Base-by-base conservation (phyloP, 108 stramenopile species). In the Cyclostephanos invisitatus region DNA sequence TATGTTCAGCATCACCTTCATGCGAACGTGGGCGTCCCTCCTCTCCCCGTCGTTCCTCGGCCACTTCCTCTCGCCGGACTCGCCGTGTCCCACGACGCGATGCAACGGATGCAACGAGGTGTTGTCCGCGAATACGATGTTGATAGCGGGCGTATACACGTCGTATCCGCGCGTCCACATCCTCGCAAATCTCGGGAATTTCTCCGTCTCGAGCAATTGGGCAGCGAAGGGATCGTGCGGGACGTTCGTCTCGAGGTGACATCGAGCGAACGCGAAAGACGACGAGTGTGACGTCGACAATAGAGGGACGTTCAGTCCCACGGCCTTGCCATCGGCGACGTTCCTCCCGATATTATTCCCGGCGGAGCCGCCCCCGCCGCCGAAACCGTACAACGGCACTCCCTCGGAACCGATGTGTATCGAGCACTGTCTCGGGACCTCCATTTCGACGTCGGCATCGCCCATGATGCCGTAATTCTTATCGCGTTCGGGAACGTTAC, bases 141-240 rank as follows among this genome's bases (percentile, higher is more conserved):
- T 91, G 56, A 74, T 64, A 7, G 89, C 77, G 7, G 92, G 91
- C 18, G 92, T 96, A 62, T 96, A 96, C 2, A 90, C 84, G 68
- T 96, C 96, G 62, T 96, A 96, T 15, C 93, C 89, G 22, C 76
- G 78, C 17, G 95, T 91, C 91, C 89, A 91, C 24, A 91, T 59
- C 28, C 92, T 65, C 53, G 95, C 96, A 70, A 72, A 93, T 29
- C 94, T 89, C 2, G 89, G 80, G 86, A 97, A 97, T 63, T 95
- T 88, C 69, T 97, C 98, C 25, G 89, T 91, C 62, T 93, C 91
- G 63, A 96, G 84, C 22, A 97, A 83, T 57, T 89, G 91, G 1
- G 68, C 85, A 9, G 93, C 74, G 60, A 96, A 87, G 2, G 95
- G 92, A 84, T 98, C 98, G 58, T 97, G 95, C 7, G 96, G 96